Percentiles rank a stretch among this genome's conserved stretches.
Evolutionary conservation across 2,329 filamentous ascomycete genomes (phyloP).

Genomic region (Stagonosporopsis vannaccii): DNA sequence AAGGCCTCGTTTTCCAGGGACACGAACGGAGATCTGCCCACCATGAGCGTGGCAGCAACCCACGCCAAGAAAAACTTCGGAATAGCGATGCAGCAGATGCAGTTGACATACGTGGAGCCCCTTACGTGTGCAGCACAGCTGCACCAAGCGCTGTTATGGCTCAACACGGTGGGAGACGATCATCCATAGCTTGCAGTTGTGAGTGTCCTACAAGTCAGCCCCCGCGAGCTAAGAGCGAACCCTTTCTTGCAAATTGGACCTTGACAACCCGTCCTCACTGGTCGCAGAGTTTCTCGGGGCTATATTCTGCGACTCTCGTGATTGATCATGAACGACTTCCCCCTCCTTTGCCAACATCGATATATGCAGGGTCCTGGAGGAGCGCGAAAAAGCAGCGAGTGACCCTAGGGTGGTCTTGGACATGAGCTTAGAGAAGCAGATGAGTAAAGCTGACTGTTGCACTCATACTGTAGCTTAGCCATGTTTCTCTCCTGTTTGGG

Average conservation of each 20-base stretch:
- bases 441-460: conserved; percentile 13
- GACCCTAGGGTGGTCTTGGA: neutral
- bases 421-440: neutral
- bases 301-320: neutral
- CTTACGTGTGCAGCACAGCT: neutral
- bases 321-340: neutral
- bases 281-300: conserved; percentile 10
- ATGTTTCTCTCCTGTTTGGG: neutral
- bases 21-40: conserved; percentile 1
- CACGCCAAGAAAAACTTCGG: neutral
- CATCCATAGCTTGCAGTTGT: neutral
- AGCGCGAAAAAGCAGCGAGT: neutral
- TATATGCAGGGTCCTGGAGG: conserved; percentile 3
- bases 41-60: neutral
- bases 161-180: neutral
- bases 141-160: neutral
- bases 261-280: neutral
- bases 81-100: neutral
- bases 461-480: neutral
- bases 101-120: neutral
- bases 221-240: neutral
- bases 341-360: neutral
- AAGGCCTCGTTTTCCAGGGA: conserved; percentile 1
- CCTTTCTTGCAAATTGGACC: neutral
- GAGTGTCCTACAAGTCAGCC: neutral